phyloP scores from a whole-genome alignment of 1,139 yeast species.

The Zygoascus sp. region DNA sequence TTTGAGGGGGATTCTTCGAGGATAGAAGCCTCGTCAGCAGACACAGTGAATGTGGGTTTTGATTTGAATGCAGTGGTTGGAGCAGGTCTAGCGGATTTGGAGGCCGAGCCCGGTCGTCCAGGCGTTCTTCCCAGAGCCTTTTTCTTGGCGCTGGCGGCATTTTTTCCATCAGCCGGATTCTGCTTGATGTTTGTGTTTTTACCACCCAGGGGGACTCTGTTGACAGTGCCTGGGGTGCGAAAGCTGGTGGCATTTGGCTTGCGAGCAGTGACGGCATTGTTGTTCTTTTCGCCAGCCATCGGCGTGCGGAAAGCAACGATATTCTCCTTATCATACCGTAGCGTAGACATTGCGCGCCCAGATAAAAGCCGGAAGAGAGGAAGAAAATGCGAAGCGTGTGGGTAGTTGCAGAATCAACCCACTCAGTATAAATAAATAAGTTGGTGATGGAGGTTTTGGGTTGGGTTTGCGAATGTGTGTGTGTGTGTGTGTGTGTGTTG shows the following conservation, averaged over 20 bases:
- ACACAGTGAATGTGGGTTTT: slow-evolving; percentile 11
- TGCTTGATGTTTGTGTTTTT: slow-evolving; percentile 23
- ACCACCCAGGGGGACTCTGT: slow-evolving; percentile 27
- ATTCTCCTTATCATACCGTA: slow-evolving; percentile 26
- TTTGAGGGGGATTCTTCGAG: too few species aligned
- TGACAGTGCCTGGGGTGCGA: slow-evolving; percentile 17
- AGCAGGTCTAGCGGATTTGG: background rate
- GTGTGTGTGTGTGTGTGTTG: slow-evolving; percentile 1
- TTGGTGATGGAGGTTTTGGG: background rate
- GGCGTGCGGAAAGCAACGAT: slow-evolving; percentile 22
- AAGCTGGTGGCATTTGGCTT: slow-evolving; percentile 13
- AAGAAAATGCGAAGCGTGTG: background rate
- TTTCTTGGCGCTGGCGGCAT: background rate
- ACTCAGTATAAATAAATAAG: too few species aligned
- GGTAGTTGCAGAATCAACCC: background rate
- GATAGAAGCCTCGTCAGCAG: slow-evolving; percentile 9
- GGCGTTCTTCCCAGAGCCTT: background rate
- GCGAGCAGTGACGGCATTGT: slow-evolving; percentile 4
- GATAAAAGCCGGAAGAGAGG: background rate
- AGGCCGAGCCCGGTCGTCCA: background rate
- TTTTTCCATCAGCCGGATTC: slow-evolving; percentile 11
- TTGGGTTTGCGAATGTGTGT: too few species aligned
- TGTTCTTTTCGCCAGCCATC: slow-evolving; percentile 15
- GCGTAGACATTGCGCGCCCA: slow-evolving; percentile 17
- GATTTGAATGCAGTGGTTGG: background rate